These are phyloP conservation scores for Penicillium sp. DNA, from an alignment of 2,329 filamentous ascomycete species.

Conservation along the genomic window DNA sequence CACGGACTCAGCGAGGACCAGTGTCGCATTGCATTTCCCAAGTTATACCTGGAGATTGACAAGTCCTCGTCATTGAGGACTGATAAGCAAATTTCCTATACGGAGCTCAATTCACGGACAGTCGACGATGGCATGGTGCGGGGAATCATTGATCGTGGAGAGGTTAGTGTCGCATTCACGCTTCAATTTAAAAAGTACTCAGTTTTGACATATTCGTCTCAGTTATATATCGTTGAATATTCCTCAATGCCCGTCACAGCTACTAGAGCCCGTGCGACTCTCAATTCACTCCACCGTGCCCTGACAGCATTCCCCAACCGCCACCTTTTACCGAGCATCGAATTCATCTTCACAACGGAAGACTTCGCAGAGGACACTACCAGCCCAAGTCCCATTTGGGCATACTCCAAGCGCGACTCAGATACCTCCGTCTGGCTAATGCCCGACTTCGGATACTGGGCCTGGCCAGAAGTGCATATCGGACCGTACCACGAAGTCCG, in stretches of 20 bases:
- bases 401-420: conserved; percentile 42
- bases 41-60: conserved; percentile 38
- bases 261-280: conserved; percentile 41
- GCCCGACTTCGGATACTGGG: conserved; percentile 54
- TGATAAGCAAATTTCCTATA: conserved; percentile 28
- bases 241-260: conserved; percentile 34
- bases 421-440: conserved; percentile 48
- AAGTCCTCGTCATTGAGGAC: conserved; percentile 27
- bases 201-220: neutral
- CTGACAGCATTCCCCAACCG: conserved; percentile 41
- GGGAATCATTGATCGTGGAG: conserved; percentile 35
- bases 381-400: conserved; percentile 39
- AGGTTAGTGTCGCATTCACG: conserved; percentile 28
- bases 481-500: conserved; percentile 46
- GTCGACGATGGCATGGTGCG: conserved; percentile 38
- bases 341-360: conserved; percentile 49
- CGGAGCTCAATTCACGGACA: conserved; percentile 33
- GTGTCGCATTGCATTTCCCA: conserved; percentile 42
- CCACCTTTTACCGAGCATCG: conserved; percentile 46
- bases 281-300: conserved; percentile 49
- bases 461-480: conserved; percentile 49
- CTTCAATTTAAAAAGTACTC: too few relatives aligned
- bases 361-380: conserved; percentile 39
- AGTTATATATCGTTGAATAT: conserved; percentile 40
- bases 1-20: conserved; percentile 37